These are phyloP conservation scores for Dictyostelium brefeldianum DNA, from an alignment of 78 protist genomes.

Conservation along the genomic window DNA sequence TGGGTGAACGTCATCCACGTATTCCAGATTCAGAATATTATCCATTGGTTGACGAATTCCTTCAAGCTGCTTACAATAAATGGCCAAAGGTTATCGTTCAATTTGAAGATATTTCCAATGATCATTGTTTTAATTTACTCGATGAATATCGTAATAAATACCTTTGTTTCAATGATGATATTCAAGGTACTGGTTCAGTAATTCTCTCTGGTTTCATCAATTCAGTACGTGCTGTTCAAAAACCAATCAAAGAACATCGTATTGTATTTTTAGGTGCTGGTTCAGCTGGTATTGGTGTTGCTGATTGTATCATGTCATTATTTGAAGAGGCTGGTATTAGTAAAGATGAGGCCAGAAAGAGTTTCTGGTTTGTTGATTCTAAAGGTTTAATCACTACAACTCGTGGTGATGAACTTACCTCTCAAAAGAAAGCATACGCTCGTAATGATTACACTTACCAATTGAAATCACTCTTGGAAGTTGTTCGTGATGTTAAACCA, in stretches of 20 bases:
- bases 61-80: conserved; percentile 84
- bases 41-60: conserved; percentile 93
- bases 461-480: conserved; percentile 61
- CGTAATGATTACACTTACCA: conserved; percentile 73
- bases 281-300: conserved; percentile 95
- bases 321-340: conserved; percentile 76
- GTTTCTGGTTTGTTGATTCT: conserved; percentile 92
- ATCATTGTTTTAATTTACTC: conserved; percentile 90
- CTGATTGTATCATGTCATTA: conserved; percentile 71
- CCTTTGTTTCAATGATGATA: conserved; percentile 98
- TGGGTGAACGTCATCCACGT: conserved; percentile 91
- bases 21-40: conserved; percentile 84
- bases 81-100: conserved; percentile 93
- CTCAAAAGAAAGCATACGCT: conserved; percentile 89
- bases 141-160: conserved; percentile 83
- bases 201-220: conserved; percentile 91
- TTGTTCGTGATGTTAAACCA: conserved; percentile 88
- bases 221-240: conserved; percentile 82
- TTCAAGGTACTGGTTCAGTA: conserved; percentile 97
- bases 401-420: conserved; percentile 85
- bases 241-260: conserved; percentile 79
- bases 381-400: conserved; percentile 82
- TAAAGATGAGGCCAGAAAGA: conserved; percentile 85
- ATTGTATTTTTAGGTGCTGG: conserved; percentile 96
- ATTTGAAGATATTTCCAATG: conserved; percentile 97